Percentiles rank a stretch among this genome's conserved stretches.
Conservation (phyloP, 306 rosid species). For the Malus sylvestris region DNA sequence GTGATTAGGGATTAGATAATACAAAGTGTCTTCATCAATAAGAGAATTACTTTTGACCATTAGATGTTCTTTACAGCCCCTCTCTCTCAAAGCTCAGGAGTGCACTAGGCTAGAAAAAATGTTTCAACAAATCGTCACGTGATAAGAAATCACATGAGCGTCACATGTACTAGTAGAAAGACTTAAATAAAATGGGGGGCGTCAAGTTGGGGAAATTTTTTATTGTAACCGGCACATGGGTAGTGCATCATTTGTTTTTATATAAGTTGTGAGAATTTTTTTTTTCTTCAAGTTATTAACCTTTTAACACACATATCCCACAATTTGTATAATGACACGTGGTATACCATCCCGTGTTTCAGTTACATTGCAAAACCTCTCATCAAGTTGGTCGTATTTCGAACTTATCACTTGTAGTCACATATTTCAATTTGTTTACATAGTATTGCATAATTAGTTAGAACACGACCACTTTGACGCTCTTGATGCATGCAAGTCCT, state of each 20-base stretch:
- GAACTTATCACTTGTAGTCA: not conserved
- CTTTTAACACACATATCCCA: no score
- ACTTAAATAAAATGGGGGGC: not conserved
- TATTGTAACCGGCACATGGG: rapidly evolving
- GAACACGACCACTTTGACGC: no score
- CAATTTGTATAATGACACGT: no score
- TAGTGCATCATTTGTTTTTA: no score
- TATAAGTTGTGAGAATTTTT: no score
- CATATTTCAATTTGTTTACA: no score
- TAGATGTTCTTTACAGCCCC: not conserved
- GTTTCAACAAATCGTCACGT: not conserved
- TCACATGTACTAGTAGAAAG: not conserved
- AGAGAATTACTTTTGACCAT: not conserved
- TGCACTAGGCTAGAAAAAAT: not conserved
- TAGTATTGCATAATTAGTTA: no score
- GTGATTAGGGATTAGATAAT: not conserved
- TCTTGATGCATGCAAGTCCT: no score
- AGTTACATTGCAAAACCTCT: no score
- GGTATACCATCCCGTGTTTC: no score
- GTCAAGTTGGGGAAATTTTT: not conserved
- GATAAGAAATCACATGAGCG: not conserved
- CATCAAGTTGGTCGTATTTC: not conserved
- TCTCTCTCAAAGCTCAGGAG: not conserved
- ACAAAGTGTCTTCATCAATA: not conserved
- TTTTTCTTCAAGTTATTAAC: no score